Base-by-base conservation (phyloP, 2,329 filamentous ascomycete species). In the Fusarium sp. region DNA sequence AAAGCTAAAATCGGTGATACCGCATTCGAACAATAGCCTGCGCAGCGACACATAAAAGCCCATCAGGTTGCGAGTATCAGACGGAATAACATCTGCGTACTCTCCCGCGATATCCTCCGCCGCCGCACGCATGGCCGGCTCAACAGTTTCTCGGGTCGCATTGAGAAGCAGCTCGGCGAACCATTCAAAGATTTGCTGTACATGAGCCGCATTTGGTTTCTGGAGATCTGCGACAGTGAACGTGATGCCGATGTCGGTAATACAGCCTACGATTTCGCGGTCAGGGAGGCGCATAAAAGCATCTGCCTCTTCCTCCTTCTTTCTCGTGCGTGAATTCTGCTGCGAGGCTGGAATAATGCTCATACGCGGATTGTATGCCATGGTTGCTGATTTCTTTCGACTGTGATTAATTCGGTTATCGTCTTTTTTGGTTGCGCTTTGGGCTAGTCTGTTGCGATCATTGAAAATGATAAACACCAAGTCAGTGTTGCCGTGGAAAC, bases 141-240 rank as follows among this genome's bases (percentile, higher is more conserved):
- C 94, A 66, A 99, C 92, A 8, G 94, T 93, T 72, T 97, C 94
- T 74, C 94, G 92, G 37, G 94, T 98, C 57, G 93, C 91, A 82
- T 97, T 98, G 84, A 98, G 93, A 28, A 98, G 88, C 20, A 98
- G 86, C 78, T 98, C 94, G 63, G 94, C 94, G 74, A 99, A 96
- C 92, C 94, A 97, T 85, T 99, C 96, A 78, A 98, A 97, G 55
- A 99, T 94, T 85, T 96, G 94, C 81, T 99, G 96, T 56, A 98
- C 94, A 76, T 97, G 94, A 65, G 95, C 89, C 5, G 96, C 92
- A 75, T 97, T 97, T 7, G 96, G 96, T 78, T 98, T 98, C 74
- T 95, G 90, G 42, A 99, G 87, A 81, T 99, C 95, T 66, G 92
- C 88, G 20, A 94, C 85, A 37, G 89, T 92, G 80, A 98, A 98